phyloP scores from a whole-genome alignment of 768 basidiomycete genomes.

The Tephrocybe sp. region DNA sequence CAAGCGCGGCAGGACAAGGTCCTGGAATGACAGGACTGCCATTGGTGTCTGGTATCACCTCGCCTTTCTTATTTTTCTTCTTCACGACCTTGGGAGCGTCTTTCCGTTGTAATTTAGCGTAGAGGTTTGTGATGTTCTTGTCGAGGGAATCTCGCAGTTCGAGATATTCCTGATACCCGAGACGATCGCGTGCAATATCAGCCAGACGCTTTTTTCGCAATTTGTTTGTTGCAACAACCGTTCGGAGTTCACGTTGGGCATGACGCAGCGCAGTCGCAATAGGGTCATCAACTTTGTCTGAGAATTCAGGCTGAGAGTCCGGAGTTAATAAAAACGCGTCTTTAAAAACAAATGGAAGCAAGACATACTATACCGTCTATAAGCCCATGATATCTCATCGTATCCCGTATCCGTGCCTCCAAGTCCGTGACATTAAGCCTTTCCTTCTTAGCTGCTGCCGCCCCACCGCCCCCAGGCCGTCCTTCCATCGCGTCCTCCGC shows the following conservation, averaged over 20 bases:
- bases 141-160: conserved; percentile 84
- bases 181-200: conserved; percentile 76
- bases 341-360: neutral
- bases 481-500: conserved; percentile 86
- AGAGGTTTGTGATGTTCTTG: conserved; percentile 73
- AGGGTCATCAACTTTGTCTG: conserved; percentile 86
- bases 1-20: conserved; percentile 70
- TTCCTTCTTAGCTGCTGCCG: conserved; percentile 71
- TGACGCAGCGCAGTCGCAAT: conserved; percentile 88
- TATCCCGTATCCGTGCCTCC: conserved; percentile 72
- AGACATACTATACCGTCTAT: conserved; percentile 65
- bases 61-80: conserved; percentile 63
- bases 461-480: conserved; percentile 74
- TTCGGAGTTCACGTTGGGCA: conserved; percentile 78
- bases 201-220: conserved; percentile 72
- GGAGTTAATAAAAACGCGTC: neutral
- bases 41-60: conserved; percentile 26
- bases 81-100: conserved; percentile 72
- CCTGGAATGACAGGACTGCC: conserved; percentile 40
- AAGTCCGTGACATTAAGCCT: conserved; percentile 77
- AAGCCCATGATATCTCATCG: conserved; percentile 73
- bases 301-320: conserved; percentile 62
- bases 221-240: conserved; percentile 80
- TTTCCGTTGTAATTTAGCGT: conserved; percentile 80
- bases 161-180: conserved; percentile 91